Base-by-base conservation (phyloP, 2,329 filamentous ascomycete genomes). In the Apiospora saccharicola region DNA sequence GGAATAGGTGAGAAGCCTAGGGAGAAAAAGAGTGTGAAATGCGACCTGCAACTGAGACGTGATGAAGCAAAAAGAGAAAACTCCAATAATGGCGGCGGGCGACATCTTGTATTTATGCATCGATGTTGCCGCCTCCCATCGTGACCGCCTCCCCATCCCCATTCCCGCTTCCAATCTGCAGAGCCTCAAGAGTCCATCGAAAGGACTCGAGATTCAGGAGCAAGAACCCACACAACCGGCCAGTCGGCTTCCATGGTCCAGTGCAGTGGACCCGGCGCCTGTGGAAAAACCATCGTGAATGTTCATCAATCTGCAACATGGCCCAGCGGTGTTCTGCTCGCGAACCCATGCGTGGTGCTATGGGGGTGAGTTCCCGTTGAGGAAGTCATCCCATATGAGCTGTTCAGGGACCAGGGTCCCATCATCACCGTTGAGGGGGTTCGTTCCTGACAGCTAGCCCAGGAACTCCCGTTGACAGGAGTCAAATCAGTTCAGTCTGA, bases 351-450 rank as follows among this genome's bases (percentile, higher is more conserved):
- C n/a, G n/a, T 51, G n/a, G 8, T 49, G 26, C 5, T 34, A 30
- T 68, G 43, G 67, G 30, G 67, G 7, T 16, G 67, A 47, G 16
- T 49, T 46, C 67, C 47, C 44, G 34, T 69, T 69, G 67, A 8
- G 67, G 67, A 37, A 69, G 34, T 69, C 67, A 49, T 34, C 43
- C 67, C 67, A 68, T 68, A 68, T 47, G 67, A 68, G 37, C 26
- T 61, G 53, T 37, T 37, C 53, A 61, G 7, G 53, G 53, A 37
- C 30, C 30, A 3, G 57, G 57, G 34, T 41, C n/a, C 44, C 24
- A 26, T 37, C 44, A 22, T 37, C 16, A 37, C 67, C 14, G 67
- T 34, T 47, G 7, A 5, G 34, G 8, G 4, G 41, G 22, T 26
- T 26, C n/a, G 61, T 13, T 26, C 19, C n/a, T 44, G 64, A 19